Base-by-base conservation (phyloP, 495 filamentous ascomycete species). In the Penicillium samsonianum region DNA sequence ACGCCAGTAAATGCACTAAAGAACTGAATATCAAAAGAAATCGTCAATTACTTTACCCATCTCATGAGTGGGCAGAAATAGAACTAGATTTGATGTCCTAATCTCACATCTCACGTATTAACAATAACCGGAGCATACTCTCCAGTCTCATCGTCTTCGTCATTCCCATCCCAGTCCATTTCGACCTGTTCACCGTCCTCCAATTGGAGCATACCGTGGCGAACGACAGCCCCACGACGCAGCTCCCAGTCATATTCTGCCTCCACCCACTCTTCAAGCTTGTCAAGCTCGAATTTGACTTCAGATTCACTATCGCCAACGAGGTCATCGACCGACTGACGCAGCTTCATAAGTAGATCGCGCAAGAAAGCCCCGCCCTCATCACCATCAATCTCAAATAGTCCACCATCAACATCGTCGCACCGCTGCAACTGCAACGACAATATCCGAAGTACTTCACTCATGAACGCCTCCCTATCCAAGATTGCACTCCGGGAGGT, bases 81-180 rank as follows among this genome's bases (percentile, higher is more conserved):
- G 16, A 37, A 28, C 26, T 5, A 26, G 7, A 12, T 8, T 28
- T 11, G 11, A 28, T 14, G 10, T 25, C 22, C 31, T 57, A 40
- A 6, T 38, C n/a, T 19, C 31, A 14, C n/a, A 30, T 20, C 11
- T 57, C 56, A 80, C 61, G 92, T 63, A 49, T 91, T 84, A 5
- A 98, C 90, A 17, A 98, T 71, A 22, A 88, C 79, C 16, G 93
- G 94, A 57, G 89, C 87, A 77, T 91, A 92, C 66, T 96, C 93
- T 17, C 90, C 91, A 56, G 81, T 82, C 71, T 94, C 90, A 51
- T 94, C 90, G 54, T 95, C 90, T 55, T 84, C 90, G 58, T 93
- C 88, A 57, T 87, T 80, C 6, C 86, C 89, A 25, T 77, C 77
- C 58, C 90, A 77, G 58, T 96, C 91, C 65, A 94, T 80, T 55